phyloP scores from a whole-genome alignment of 768 basidiomycete genomes.

The Lactarius sanguifluus region DNA sequence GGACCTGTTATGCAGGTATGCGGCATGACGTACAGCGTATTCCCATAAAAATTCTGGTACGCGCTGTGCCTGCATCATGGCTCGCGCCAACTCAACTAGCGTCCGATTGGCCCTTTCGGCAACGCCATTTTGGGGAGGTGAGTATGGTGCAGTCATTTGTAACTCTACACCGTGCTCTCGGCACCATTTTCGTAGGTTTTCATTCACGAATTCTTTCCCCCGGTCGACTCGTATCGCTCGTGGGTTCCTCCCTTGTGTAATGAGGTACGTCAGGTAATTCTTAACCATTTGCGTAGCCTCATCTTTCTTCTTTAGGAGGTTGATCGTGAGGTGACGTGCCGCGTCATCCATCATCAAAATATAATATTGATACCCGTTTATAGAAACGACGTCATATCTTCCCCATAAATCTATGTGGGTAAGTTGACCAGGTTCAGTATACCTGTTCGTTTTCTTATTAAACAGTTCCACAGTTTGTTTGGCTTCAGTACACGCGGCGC shows the following conservation, averaged over 20 bases:
- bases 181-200: not conserved
- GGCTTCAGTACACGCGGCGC: not conserved
- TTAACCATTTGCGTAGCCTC: no score
- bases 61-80: not conserved
- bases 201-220: not conserved
- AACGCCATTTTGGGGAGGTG: not conserved
- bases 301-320: no score
- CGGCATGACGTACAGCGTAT: not conserved
- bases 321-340: no score
- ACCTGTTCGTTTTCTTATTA: not conserved
- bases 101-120: not conserved
- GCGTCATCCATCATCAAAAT: no score
- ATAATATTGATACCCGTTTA: no score
- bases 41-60: not conserved
- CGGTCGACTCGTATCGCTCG: not conserved
- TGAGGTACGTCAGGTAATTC: no score
- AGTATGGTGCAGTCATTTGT: not conserved
- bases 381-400: no score
- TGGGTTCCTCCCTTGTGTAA: no score
- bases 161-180: not conserved
- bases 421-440: not conserved
- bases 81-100: not conserved
- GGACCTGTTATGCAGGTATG: not conserved
- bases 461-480: not conserved
- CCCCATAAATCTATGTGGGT: not conserved